Evolutionary conservation across 495 filamentous ascomycete genomes (phyloP), one percentile per base, ranked within the genome.

Genomic region (Penicillium antarcticum): DNA sequence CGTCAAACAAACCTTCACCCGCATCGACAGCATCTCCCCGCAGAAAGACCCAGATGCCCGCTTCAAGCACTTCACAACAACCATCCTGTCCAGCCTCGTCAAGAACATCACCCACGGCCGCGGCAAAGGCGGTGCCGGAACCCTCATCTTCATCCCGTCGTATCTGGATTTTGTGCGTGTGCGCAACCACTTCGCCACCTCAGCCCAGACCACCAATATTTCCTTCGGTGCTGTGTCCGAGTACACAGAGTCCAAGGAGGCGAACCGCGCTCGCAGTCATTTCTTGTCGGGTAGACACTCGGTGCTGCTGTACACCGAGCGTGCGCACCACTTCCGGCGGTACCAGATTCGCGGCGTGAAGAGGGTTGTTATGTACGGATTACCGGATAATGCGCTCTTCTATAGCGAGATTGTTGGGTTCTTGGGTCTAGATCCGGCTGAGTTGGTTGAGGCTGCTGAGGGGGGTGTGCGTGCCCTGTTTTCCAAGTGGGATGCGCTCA

Each of bases 151-250:
- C 76, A 83, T 97, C 43, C 89, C 94, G 0, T 88, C 86, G 7
- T 97, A 95, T 71, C 82, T 95, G 34, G 94, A 98, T 71, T 97
- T 97, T 62, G 84, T 96, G 39, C 87, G 92, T 43, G 74, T 97
- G 48, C 84, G 94, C 42, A 98, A 97, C 72, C 87, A 91, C 75
- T 87, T 97, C 51, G 80, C 89, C 38, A 87, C 80, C n/a, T 84
- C 85, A 13, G 57, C 85, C 0, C 77, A 80, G 31, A 87, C 86
- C 17, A 76, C 78, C 48, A 76, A 78, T 48, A 62, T 96, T 47
- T 87, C 88, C 10, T 95, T 96, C 65, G 92, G 88, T 43, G 80
- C 81, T 12, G 85, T 98, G 40, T 91, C 87, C 47, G 94, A 98
- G 65, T 96, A 98, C 67, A 86, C 89, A 0, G 78, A 86, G 36